These are phyloP conservation scores for Xylaria curta DNA, from an alignment of 495 filamentous ascomycete genomes.

Conservation along the genomic window DNA sequence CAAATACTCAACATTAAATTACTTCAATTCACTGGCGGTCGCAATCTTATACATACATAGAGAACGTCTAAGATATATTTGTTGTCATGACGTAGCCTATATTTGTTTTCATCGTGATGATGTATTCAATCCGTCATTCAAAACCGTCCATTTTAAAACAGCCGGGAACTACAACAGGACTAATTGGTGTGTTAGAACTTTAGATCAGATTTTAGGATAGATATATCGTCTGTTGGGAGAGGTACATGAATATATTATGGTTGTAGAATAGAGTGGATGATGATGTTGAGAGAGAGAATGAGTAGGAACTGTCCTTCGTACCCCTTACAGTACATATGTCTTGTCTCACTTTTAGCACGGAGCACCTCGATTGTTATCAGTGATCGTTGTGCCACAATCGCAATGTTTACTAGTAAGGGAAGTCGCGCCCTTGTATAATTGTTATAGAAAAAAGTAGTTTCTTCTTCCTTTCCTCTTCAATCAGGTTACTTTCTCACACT, in stretches of 20 bases:
- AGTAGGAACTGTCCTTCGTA: too few relatives aligned
- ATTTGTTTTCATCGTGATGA: constrained; percentile 1
- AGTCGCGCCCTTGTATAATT: too few relatives aligned
- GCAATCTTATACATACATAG: background rate
- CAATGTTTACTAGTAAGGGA: background rate
- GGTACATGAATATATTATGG: background rate
- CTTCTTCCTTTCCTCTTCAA: background rate
- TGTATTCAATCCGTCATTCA: constrained; percentile 14
- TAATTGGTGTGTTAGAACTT: background rate
- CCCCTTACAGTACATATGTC: too few relatives aligned
- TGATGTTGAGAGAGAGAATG: too few relatives aligned
- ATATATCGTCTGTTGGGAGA: background rate
- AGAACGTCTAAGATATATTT: background rate
- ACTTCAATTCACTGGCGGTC: background rate
- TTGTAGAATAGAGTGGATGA: too few relatives aligned
- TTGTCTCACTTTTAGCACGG: background rate
- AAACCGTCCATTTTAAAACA: background rate
- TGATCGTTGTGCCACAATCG: background rate
- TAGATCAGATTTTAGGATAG: background rate
- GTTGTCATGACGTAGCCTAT: constrained; percentile 1
- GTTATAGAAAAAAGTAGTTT: too few relatives aligned
- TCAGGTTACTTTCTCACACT: background rate
- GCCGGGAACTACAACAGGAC: background rate
- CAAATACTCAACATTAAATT: background rate
- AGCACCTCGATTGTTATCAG: background rate